Conservation (phyloP, 768 basidiomycete genomes). For the Tylopilus vinaceipallidus region DNA sequence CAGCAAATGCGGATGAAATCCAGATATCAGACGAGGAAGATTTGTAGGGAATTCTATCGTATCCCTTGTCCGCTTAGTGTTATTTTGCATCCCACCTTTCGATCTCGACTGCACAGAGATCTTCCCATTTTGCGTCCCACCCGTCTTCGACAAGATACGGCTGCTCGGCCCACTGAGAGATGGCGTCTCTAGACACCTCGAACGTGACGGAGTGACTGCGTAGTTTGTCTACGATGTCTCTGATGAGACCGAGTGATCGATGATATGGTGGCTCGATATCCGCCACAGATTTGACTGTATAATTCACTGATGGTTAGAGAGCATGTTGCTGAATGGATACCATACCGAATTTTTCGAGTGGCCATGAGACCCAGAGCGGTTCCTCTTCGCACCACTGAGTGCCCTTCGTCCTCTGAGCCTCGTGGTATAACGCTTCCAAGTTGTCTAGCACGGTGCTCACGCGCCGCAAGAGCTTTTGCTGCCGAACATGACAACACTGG, state of each 20-base stretch:
- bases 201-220: conserved; percentile 68
- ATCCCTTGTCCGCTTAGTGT: conserved; percentile 13
- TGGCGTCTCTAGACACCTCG: conserved; percentile 60
- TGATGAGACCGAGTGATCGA: conserved; percentile 58
- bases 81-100: conserved; percentile 58
- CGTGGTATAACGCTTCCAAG: conserved; percentile 60
- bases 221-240: conserved; percentile 52
- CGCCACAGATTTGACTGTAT: conserved; percentile 52
- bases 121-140: conserved; percentile 77
- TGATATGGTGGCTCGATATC: conserved; percentile 63
- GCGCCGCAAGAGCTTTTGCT: conserved; percentile 72
- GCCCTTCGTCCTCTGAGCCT: conserved; percentile 71
- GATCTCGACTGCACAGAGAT: conserved; percentile 73
- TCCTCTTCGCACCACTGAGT: conserved; percentile 69
- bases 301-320: conserved; percentile 2
- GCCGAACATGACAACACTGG: neutral
- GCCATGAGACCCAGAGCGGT: conserved; percentile 81
- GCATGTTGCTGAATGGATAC: neutral
- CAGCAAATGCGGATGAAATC: conserved; percentile 76
- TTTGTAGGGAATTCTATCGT: conserved; percentile 35
- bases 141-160: conserved; percentile 62
- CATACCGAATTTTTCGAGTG: conserved; percentile 75
- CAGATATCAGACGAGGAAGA: conserved; percentile 87
- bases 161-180: conserved; percentile 70
- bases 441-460: conserved; percentile 64